These are phyloP conservation scores for Ceratocystis albifundus DNA, from an alignment of 2,329 filamentous ascomycete genomes.

Conservation along the genomic window DNA sequence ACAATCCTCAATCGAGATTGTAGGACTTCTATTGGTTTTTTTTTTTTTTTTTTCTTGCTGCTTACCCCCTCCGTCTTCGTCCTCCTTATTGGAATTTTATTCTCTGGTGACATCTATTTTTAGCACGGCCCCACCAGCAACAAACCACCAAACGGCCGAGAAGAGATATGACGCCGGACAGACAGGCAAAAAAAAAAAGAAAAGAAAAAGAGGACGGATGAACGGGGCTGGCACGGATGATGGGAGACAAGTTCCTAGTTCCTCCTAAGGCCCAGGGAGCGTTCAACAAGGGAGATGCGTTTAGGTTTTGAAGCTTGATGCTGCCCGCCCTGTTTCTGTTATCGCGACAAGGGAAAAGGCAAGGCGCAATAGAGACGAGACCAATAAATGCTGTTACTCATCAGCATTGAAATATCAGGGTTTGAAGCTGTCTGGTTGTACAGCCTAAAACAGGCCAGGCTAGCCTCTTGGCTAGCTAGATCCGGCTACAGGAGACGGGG, in stretches of 20 bases:
- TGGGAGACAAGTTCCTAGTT: not conserved
- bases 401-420: not conserved
- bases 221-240: conserved; percentile 3
- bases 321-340: not conserved
- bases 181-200: not conserved
- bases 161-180: not conserved
- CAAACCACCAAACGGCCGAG: not conserved
- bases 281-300: not conserved
- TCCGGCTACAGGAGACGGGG: not conserved
- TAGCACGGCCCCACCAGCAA: not conserved
- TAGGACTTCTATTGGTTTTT: not conserved
- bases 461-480: not conserved
- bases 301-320: not conserved
- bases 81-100: not conserved
- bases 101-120: not conserved
- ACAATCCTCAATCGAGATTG: not conserved
- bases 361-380: not conserved
- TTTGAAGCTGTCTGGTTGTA: not conserved
- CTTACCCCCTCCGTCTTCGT: not conserved
- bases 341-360: not conserved
- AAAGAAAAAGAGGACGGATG: too few relatives aligned
- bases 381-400: not conserved
- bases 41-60: not conserved
- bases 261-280: not conserved
- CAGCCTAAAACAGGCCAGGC: not conserved